A percentile compares a stretch with the other conserved stretches of the same genome.
These are phyloP conservation scores for Silybum marianum DNA, from an alignment of 129 eudicot species.

Conservation along the genomic window DNA sequence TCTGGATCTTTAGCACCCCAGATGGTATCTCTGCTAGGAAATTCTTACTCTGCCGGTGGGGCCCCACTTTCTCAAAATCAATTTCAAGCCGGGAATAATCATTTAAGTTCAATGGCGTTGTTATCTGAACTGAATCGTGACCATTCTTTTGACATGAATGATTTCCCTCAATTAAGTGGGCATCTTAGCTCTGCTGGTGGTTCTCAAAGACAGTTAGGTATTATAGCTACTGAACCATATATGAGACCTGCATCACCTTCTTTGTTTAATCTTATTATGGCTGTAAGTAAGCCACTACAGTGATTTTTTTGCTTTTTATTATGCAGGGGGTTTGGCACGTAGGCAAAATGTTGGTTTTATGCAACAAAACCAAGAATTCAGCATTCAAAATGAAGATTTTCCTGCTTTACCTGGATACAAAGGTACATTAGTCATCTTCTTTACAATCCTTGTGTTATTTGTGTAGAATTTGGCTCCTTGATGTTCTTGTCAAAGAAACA, in stretches of 20 bases:
- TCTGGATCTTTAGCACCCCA: slow-evolving; percentile 68
- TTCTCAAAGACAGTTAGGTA: slow-evolving; percentile 84
- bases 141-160: slow-evolving; percentile 73
- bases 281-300: background rate
- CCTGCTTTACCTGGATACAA: slow-evolving; percentile 89
- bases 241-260: background rate
- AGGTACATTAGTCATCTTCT: slow-evolving; percentile 49
- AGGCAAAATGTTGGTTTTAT: slow-evolving; percentile 71
- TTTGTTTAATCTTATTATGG: background rate
- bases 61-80: slow-evolving; percentile 80
- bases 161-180: slow-evolving; percentile 79
- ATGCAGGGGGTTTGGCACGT: slow-evolving; percentile 61
- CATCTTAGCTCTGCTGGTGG: slow-evolving; percentile 74
- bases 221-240: background rate
- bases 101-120: slow-evolving; percentile 62
- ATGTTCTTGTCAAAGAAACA: background rate
- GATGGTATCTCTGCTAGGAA: slow-evolving; percentile 72
- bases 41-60: slow-evolving; percentile 69
- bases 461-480: background rate
- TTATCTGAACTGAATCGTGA: slow-evolving; percentile 72
- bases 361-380: slow-evolving; percentile 90
- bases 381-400: slow-evolving; percentile 89
- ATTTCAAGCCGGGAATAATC: slow-evolving; percentile 73
- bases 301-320: slow-evolving; percentile 14
- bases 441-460: slow-evolving; percentile 11